A percentile compares a stretch with the other conserved stretches of the same genome.
These are phyloP conservation scores for Ganoderma meredithae DNA, from an alignment of 1,284 basidiomycete species.

Conservation along the genomic window DNA sequence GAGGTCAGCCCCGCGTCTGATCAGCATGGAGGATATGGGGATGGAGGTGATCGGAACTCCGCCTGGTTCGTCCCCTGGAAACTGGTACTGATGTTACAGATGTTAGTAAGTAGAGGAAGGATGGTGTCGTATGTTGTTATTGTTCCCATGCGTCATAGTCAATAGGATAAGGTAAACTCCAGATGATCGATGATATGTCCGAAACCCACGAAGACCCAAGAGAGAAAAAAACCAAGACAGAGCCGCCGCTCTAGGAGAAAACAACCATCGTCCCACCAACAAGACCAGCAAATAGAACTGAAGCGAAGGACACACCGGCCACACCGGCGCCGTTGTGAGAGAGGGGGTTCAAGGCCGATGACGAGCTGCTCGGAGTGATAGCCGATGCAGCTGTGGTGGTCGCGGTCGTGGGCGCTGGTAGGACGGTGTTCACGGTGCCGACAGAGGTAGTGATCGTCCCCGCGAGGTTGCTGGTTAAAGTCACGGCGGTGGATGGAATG, in stretches of 20 bases:
- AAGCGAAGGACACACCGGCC: slow-evolving; percentile 14
- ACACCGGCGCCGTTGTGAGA: slow-evolving; percentile 13
- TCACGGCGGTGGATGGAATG: not conserved
- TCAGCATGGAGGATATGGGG: too few species aligned
- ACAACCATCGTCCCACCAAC: slow-evolving; percentile 11
- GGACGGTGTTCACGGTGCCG: not conserved
- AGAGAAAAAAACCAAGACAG: not conserved
- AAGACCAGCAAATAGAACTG: slow-evolving; percentile 8
- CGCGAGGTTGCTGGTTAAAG: not conserved
- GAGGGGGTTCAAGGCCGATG: slow-evolving; percentile 6
- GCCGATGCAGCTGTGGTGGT: not conserved
- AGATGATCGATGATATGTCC: not conserved
- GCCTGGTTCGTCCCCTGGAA: not conserved
- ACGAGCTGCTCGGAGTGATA: not conserved
- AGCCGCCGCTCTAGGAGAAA: not conserved
- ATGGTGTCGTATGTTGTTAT: not conserved
- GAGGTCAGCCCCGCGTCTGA: too few species aligned
- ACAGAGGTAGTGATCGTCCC: not conserved
- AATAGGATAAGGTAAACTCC: not conserved
- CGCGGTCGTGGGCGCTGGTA: not conserved
- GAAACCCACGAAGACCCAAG: not conserved
- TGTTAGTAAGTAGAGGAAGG: not conserved
- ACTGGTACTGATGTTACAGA: too few species aligned
- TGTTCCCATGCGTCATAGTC: not conserved
- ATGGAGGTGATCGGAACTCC: too few species aligned